Evolutionary conservation across 2,329 filamentous ascomycete genomes (phyloP).

Genomic region (Acephala macrosclerotiorum): DNA sequence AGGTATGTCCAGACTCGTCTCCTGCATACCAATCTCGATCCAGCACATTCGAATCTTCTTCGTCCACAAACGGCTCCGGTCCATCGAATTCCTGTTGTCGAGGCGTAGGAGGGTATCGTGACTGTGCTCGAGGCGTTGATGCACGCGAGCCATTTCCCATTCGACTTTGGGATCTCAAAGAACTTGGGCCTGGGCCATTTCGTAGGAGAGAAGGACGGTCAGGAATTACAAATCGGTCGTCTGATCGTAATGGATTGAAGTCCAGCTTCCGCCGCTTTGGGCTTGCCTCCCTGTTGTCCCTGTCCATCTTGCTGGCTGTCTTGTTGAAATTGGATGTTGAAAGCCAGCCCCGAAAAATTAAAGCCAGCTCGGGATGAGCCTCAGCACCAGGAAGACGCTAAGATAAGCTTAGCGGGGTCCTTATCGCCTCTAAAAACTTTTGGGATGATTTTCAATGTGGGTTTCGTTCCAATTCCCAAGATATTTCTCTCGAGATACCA

Average conservation of each 20-base stretch:
- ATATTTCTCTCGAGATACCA: neutral
- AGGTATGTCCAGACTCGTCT: slow-evolving; percentile 83
- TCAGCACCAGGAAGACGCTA: slow-evolving; percentile 5
- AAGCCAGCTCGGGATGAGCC: neutral
- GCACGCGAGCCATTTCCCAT: slow-evolving; percentile 38
- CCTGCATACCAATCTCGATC: slow-evolving; percentile 94
- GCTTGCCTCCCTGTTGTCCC: slow-evolving; percentile 51
- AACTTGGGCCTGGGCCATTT: slow-evolving; percentile 44
- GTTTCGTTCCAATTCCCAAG: neutral
- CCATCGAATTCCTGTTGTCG: slow-evolving; percentile 65
- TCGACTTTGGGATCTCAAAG: slow-evolving; percentile 49
- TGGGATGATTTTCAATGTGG: neutral
- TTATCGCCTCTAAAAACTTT: neutral
- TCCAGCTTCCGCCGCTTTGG: slow-evolving; percentile 74
- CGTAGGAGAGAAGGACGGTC: slow-evolving; percentile 34
- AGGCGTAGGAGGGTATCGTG: slow-evolving; percentile 44
- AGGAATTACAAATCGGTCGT: slow-evolving; percentile 60
- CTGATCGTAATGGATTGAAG: slow-evolving; percentile 58
- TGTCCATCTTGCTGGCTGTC: slow-evolving; percentile 44
- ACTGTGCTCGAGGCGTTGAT: slow-evolving; percentile 44
- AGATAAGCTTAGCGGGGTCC: slow-evolving; percentile 19
- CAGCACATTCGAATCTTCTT: slow-evolving; percentile 76
- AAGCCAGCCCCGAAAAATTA: neutral
- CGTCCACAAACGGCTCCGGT: slow-evolving; percentile 65
- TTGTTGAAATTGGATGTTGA: slow-evolving; percentile 17